Evolutionary conservation across 225 moss, liverwort and hornwort species (phyloP), one percentile per base, ranked within the genome.

Genomic region (Straminergon stramineum): DNA sequence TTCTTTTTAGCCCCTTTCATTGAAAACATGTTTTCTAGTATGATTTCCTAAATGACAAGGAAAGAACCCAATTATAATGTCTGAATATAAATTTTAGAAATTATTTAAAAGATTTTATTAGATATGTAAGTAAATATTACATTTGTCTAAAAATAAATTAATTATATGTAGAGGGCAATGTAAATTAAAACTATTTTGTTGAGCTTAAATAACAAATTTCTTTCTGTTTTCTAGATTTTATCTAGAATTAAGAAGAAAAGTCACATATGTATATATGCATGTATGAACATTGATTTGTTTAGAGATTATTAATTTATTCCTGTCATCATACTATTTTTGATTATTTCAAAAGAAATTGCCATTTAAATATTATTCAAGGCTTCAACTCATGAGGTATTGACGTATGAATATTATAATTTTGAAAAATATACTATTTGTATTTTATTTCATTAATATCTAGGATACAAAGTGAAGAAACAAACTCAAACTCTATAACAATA

Each of bases 141-240:
- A 15, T 53, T 22, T 34, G 5, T 5, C 22, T 53, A 34, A 14
- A 22, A 34, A 21, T 34, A 77, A 14, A 0, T 53, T 14, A 34
- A 53, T 34, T 22, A 8, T 77, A 1, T 53, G 0, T 34, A 1
- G 5, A 77, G 2, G 14, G 3, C 8, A 19, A 22, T 34, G 8
- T 34, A 76, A 52, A 34, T 34, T 1, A 34, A 52, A 5, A 34
- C 5, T 32, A 13, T 20, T 30, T 34, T 76, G 12, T 21, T 75
- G 7, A 31, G 7, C 1, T 48, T 19, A 75, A 48, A 7, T 31
- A 11, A 51, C 11, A 31, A 45, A 11, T 7, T 7, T 31, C 0
- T 51, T 31, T 31, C 20, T 51, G 1, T 31, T 48, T 0, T 4
- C 1, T 11, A 48, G 2, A 75, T 31, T 31, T 75, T 30, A 7